Base-by-base conservation (phyloP, 495 filamentous ascomycete genomes). In the Zalerion maritima region DNA sequence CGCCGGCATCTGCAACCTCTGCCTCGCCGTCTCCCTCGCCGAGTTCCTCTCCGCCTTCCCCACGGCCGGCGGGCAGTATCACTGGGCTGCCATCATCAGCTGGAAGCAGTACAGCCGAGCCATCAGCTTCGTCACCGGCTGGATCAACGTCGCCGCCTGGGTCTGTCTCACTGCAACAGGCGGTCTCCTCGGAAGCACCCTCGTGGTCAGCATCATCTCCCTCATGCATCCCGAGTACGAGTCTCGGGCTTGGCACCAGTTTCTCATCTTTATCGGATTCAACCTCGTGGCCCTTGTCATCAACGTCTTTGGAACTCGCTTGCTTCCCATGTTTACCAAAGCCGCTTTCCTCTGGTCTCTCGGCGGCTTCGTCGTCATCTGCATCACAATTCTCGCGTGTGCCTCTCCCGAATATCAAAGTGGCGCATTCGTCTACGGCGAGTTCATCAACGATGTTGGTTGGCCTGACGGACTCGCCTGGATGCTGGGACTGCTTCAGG, bases 101-200 rank as follows among this genome's bases (percentile, higher is more conserved):
- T 72, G 65, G 58, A 50, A 58, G 39, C 54, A 45, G 26, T 79
- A 64, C 64, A 68, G 71, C 25, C 69, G 70, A 1, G 48, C 72
- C 13, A 52, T 82, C 4, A 73, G 67, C 7, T 84, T 72, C 68
- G 68, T 73, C 18, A 79, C 74, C 0, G 78, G 78, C 6, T 84
- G 78, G 78, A 71, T 81, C 34, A 81, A 78, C 45, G 69, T 75
- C 17, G 68, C 70, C 18, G 78, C 75, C 11, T 82, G 77, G 78
- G 75, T 81, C 41, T 48, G 49, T 18, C 38, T 57, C 6, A 46
- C 44, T 2, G 37, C 47, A 5, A 53, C 49, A 7, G 47, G 44
- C 5, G 46, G 46, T 3, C 21, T 53, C 20, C 32, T 53, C 7
- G 46, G 46, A 4, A 53, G 49, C 38, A 43, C 42, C 12, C 43